phyloP scores from a whole-genome alignment of 495 filamentous ascomycete genomes.

The Neurospora tetrasperma region DNA sequence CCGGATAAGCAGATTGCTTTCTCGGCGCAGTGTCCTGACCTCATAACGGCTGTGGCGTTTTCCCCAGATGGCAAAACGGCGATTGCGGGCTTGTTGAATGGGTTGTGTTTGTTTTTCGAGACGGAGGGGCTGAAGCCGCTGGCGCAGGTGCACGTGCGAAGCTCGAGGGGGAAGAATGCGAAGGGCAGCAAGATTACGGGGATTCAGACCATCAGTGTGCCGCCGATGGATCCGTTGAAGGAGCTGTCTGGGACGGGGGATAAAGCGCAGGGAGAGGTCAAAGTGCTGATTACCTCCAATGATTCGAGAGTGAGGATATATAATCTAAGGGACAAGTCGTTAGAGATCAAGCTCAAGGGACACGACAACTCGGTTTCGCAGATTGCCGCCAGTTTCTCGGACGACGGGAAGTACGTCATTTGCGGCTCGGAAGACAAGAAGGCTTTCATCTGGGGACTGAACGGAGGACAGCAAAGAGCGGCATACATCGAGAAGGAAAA shows the following conservation, averaged over 20 bases:
- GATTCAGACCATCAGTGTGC: slow-evolving; percentile 65
- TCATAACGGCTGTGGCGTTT: slow-evolving; percentile 90
- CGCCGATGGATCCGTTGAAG: slow-evolving; percentile 18
- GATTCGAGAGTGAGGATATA: slow-evolving; percentile 92
- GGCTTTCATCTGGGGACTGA: slow-evolving; percentile 79
- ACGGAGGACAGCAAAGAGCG: slow-evolving; percentile 28
- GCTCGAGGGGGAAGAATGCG: slow-evolving; percentile 81
- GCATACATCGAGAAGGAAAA: slow-evolving; percentile 64
- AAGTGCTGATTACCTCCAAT: slow-evolving; percentile 86
- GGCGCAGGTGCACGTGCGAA: slow-evolving; percentile 80
- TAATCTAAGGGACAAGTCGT: slow-evolving; percentile 67
- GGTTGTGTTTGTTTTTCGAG: slow-evolving; percentile 85
- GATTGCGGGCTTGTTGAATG: slow-evolving; percentile 81
- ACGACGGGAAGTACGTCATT: slow-evolving; percentile 79
- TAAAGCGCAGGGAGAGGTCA: slow-evolving; percentile 52
- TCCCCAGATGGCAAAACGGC: slow-evolving; percentile 83
- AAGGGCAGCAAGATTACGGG: slow-evolving; percentile 97
- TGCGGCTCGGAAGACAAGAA: slow-evolving; percentile 88
- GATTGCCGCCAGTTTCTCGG: slow-evolving; percentile 80
- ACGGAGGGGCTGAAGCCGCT: slow-evolving; percentile 82
- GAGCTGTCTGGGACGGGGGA: not conserved
- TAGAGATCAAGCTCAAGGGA: slow-evolving; percentile 86
- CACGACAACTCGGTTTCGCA: slow-evolving; percentile 89
- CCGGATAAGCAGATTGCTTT: slow-evolving; percentile 92
- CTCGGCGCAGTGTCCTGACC: slow-evolving; percentile 70